Percentiles rank a stretch among this genome's conserved stretches.
Conservation (phyloP, 192 early-diverging fungal genomes). For the Borealophlyctis nickersoniae region DNA sequence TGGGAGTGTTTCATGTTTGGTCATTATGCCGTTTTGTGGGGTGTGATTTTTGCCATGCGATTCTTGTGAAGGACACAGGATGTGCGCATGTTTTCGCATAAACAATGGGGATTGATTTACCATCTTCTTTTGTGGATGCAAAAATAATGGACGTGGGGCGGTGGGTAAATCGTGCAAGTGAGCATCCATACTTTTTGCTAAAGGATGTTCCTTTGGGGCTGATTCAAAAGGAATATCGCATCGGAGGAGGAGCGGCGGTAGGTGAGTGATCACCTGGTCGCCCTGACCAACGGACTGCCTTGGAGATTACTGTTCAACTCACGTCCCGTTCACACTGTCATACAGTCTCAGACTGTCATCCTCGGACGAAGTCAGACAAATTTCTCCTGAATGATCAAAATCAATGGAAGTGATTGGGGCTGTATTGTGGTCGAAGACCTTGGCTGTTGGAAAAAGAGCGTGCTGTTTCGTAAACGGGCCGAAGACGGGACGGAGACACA, state of each 20-base stretch:
- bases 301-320: constrained; percentile 16
- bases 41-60: neutral
- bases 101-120: constrained; percentile 32
- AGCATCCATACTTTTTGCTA: constrained; percentile 95
- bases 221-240: neutral
- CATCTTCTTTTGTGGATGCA: constrained; percentile 91
- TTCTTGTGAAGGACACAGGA: neutral
- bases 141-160: constrained; percentile 74
- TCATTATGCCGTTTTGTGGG: neutral
- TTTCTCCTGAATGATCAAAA: constrained; percentile 73
- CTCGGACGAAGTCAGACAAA: constrained; percentile 72
- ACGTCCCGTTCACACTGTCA: constrained; percentile 77
- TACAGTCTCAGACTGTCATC: constrained; percentile 90
- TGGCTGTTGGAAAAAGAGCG: constrained; percentile 47
- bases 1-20: neutral
- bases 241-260: neutral
- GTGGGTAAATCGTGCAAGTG: constrained; percentile 85
- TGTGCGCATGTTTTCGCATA: neutral
- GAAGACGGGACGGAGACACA: neutral
- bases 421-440: constrained; percentile 76
- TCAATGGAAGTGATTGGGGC: constrained; percentile 74
- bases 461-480: neutral
- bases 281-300: neutral
- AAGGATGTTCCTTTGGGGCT: constrained; percentile 59
- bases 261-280: neutral